These are phyloP conservation scores for Macrolepiota albuminosa DNA, from an alignment of 768 basidiomycete species.

Conservation along the genomic window DNA sequence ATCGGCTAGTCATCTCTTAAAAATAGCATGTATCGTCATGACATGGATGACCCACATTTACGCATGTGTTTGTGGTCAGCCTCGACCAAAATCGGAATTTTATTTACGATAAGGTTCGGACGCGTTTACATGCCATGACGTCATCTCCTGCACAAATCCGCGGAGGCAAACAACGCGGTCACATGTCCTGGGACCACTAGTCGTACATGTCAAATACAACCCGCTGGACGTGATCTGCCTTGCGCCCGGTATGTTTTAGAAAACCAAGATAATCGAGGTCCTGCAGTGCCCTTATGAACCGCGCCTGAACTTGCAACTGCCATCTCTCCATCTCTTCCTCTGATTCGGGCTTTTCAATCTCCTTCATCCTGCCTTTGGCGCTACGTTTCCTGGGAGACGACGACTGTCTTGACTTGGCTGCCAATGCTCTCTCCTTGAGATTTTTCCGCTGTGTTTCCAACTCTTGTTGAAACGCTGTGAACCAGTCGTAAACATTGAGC, in stretches of 20 bases:
- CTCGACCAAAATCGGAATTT: neutral
- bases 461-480: slow-evolving; percentile 65
- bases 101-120: too few relatives aligned
- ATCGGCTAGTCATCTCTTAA: neutral
- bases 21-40: neutral
- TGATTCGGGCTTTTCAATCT: slow-evolving; percentile 24
- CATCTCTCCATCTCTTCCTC: slow-evolving; percentile 38
- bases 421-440: slow-evolving; percentile 12
- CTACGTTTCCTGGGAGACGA: slow-evolving; percentile 16
- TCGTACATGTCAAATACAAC: slow-evolving; percentile 57
- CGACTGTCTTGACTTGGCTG: neutral
- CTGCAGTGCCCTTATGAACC: slow-evolving; percentile 76
- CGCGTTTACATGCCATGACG: neutral
- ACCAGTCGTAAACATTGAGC: slow-evolving; percentile 90
- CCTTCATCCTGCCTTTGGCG: slow-evolving; percentile 17
- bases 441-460: slow-evolving; percentile 54
- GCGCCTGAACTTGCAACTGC: slow-evolving; percentile 65
- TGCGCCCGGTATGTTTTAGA: slow-evolving; percentile 74
- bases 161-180: too few relatives aligned
- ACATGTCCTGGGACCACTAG: neutral
- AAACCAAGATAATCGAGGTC: slow-evolving; percentile 80
- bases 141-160: neutral
- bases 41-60: neutral
- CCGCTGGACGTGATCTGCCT: slow-evolving; percentile 69
- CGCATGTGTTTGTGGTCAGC: neutral